Evolutionary conservation across 805 yeast genomes (phyloP), one percentile per base, ranked within the genome.

Genomic region (Kuraishia ogatae): DNA sequence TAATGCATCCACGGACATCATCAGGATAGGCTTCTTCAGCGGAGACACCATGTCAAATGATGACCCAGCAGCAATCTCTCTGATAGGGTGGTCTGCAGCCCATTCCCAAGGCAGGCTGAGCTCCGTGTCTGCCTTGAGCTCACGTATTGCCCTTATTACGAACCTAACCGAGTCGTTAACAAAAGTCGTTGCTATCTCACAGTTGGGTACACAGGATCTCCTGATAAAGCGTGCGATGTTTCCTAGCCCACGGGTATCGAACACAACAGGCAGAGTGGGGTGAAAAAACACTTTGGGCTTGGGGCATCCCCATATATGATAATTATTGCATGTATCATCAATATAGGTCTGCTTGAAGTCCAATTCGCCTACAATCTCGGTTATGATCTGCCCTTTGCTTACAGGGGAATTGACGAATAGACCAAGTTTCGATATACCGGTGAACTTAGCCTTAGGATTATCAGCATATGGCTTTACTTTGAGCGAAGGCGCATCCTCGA

Each of bases 81-180:
- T 71, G 46, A 90, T 87, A 1, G 97, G 96, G 65, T 91, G 97
- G 19, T 72, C 59, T 2, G 69, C 65, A 64, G 91, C 96, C 96
- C 97, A 93, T 57, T 85, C 89, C 98, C 98, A 93, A 1, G 84
- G 81, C 10, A 90, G 68, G 0, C 92, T 78, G 21, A 93, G 69
- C 64, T 92, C 97, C 47, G 83, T 80, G n/a, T 83, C 90, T 10
- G 76, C 68, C 53, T 75, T 73, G 26, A 92, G 79, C 1, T 80
- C 80, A 51, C 73, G 77, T 1, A 76, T 67, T 0, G 97, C 80
- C 28, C 73, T 73, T 10, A 89, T 74, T 8, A 81, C 73, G 63
- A 88, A 83, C 54, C 76, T 78, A 52, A 78, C 68, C 0, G 64
- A 53, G 48, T 69, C 66, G 13, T 62, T 64, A 10, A 87, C 74